Evolutionary conservation across 2,329 filamentous ascomycete species (phyloP).

Genomic region (Fulvia fulva): DNA sequence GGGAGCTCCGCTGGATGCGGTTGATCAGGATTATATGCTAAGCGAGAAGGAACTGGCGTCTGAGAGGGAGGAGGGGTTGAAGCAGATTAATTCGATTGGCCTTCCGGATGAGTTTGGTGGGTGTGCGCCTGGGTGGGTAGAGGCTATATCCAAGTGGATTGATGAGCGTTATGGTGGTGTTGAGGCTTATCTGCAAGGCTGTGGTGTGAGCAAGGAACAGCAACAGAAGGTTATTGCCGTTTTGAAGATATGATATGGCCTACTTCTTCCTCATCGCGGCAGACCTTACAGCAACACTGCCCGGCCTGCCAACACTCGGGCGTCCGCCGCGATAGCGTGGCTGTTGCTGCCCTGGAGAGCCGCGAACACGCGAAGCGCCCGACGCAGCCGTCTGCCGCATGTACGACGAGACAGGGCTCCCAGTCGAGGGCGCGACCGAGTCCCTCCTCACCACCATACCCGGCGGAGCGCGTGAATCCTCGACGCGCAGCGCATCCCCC

Average conservation of each 20-base stretch:
- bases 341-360: background rate
- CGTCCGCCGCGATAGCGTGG: background rate
- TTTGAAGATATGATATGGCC: slow-evolving; percentile 15
- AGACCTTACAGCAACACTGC: background rate
- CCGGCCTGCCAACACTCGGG: background rate
- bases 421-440: background rate
- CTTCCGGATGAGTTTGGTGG: slow-evolving; percentile 68
- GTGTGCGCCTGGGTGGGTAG: slow-evolving; percentile 63
- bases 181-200: slow-evolving; percentile 58
- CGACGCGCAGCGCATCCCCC: background rate
- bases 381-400: background rate
- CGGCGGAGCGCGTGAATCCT: background rate
- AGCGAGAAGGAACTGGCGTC: slow-evolving; percentile 58
- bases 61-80: slow-evolving; percentile 60
- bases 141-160: slow-evolving; percentile 56
- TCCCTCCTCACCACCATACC: background rate
- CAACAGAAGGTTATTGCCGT: slow-evolving; percentile 34
- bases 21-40: slow-evolving; percentile 68
- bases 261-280: background rate
- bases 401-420: background rate
- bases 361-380: background rate
- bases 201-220: slow-evolving; percentile 49
- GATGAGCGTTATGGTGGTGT: slow-evolving; percentile 62
- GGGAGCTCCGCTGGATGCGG: slow-evolving; percentile 53
- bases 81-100: slow-evolving; percentile 67